Conservation (phyloP, 768 basidiomycete genomes). For the Rhizopogon rudus region DNA sequence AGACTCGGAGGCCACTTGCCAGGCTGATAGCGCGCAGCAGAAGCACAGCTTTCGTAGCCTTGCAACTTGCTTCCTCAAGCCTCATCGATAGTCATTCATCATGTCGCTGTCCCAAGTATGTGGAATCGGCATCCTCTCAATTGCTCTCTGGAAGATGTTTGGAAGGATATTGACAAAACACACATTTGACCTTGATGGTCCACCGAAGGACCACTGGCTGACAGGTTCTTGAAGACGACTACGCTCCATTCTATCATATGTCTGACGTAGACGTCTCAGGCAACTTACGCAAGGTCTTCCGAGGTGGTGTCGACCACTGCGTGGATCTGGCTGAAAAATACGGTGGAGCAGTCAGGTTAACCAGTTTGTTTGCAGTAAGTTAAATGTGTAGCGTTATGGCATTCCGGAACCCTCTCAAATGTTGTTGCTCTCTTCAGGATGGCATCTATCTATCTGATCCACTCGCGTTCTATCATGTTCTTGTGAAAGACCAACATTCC, state of each 20-base stretch:
- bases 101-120: not conserved
- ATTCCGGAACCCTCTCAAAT: conserved; percentile 2
- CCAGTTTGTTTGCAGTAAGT: not conserved
- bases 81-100: too few relatives aligned
- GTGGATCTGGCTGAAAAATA: not conserved
- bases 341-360: not conserved
- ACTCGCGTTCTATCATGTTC: conserved; percentile 39
- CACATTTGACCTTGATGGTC: not conserved
- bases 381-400: not conserved
- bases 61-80: too few relatives aligned
- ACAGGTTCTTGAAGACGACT: not conserved
- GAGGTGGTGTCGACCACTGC: not conserved
- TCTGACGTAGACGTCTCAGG: not conserved
- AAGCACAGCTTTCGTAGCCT: too few relatives aligned
- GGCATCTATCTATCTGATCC: conserved; percentile 42
- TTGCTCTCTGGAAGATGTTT: not conserved
- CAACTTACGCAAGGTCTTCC: not conserved
- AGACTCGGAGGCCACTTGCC: too few relatives aligned
- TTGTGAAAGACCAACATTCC: conserved; percentile 43
- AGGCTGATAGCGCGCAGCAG: too few relatives aligned
- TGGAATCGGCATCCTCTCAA: not conserved
- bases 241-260: not conserved
- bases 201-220: not conserved
- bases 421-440: not conserved
- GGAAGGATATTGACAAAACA: not conserved